Evolutionary conservation across 768 basidiomycete genomes (phyloP).

Genomic region (Mycena albidolilacea): DNA sequence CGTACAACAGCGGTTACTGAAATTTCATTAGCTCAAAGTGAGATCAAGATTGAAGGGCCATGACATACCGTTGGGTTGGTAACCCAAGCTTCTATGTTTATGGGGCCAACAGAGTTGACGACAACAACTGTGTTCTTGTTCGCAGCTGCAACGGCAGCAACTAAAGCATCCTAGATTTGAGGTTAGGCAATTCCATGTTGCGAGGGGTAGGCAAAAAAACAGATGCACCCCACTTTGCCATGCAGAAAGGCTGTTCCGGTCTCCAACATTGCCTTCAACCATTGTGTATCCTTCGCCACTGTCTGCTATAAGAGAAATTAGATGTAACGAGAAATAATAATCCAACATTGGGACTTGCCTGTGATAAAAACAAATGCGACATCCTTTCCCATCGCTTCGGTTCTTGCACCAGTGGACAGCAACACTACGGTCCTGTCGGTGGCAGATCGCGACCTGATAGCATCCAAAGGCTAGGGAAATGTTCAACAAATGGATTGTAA

Average conservation of each 20-base stretch:
- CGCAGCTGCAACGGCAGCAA: constrained; percentile 65
- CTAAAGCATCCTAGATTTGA: constrained; percentile 56
- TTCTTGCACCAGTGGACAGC: constrained; percentile 60
- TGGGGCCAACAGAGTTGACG: constrained; percentile 75
- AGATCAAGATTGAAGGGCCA: background rate
- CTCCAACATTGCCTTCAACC: constrained; percentile 70
- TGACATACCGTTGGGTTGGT: constrained; percentile 63
- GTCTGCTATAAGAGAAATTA: constrained; percentile 29
- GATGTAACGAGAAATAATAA: background rate
- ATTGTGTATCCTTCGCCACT: constrained; percentile 55
- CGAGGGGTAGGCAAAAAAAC: background rate
- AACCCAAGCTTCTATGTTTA: constrained; percentile 72
- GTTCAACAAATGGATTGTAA: background rate
- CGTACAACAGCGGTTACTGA: constrained; percentile 57
- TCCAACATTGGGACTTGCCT: constrained; percentile 41
- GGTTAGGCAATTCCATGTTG: too few species aligned
- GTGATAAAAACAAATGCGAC: constrained; percentile 71
- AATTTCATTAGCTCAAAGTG: background rate
- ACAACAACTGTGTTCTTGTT: constrained; percentile 77
- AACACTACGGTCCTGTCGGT: constrained; percentile 58
- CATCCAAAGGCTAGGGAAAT: constrained; percentile 55
- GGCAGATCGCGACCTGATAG: constrained; percentile 59
- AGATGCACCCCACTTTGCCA: constrained; percentile 64
- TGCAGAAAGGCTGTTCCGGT: constrained; percentile 65
- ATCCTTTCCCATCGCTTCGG: constrained; percentile 60